phyloP scores from a whole-genome alignment of 73 alveolate species.

The Paramecium tetraurelia region DNA sequence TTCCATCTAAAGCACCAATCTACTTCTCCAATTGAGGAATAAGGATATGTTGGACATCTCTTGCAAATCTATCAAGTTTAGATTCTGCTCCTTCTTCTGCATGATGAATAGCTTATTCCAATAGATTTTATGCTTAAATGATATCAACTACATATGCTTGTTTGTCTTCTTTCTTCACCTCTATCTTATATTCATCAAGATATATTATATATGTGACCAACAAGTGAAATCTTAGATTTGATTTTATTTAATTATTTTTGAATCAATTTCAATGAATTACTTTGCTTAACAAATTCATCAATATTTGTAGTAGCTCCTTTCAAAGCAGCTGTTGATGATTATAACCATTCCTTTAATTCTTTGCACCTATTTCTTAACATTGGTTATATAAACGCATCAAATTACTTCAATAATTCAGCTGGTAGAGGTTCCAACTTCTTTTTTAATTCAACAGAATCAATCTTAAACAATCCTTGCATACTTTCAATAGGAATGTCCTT shows the following conservation, averaged over 20 bases:
- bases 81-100: constrained; percentile 64
- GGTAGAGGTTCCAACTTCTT: constrained; percentile 63
- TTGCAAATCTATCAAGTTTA: constrained; percentile 50
- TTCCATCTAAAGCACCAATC: constrained; percentile 57
- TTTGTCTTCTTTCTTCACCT: constrained; percentile 72
- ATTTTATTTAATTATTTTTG: constrained; percentile 57
- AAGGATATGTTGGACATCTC: constrained; percentile 56
- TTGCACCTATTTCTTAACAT: constrained; percentile 65
- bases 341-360: constrained; percentile 70
- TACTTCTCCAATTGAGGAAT: constrained; percentile 54
- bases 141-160: constrained; percentile 66
- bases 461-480: constrained; percentile 40
- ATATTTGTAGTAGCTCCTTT: constrained; percentile 65
- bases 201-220: constrained; percentile 70
- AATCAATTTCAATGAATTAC: constrained; percentile 63
- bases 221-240: constrained; percentile 64
- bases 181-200: constrained; percentile 68
- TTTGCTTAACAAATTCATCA: constrained; percentile 75
- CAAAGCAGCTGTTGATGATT: constrained; percentile 41
- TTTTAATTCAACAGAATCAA: constrained; percentile 41
- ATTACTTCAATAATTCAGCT: constrained; percentile 57
- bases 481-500: constrained; percentile 25
- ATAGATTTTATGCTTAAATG: constrained; percentile 50
- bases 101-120: constrained; percentile 61
- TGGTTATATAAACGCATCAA: constrained; percentile 68